Evolutionary conservation across 495 filamentous ascomycete genomes (phyloP).

Genomic region (Melanomma pulvis-pyrius): DNA sequence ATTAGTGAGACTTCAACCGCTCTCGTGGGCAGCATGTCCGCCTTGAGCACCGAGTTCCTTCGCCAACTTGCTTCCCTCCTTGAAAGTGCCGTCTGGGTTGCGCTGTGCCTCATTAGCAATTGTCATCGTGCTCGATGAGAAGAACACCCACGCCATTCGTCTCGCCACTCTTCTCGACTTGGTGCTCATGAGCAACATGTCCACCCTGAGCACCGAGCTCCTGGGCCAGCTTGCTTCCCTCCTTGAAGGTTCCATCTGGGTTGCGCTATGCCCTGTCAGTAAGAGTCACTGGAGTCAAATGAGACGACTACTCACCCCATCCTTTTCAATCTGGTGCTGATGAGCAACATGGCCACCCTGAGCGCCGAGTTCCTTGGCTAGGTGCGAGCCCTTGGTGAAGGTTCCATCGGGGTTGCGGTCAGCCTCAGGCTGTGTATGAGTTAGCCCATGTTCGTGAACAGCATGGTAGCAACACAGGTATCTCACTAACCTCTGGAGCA

Average conservation of each 20-base stretch:
- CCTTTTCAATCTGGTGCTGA: constrained; percentile 21
- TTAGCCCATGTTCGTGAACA: background rate
- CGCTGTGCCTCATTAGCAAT: constrained; percentile 9
- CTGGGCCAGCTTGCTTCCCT: constrained; percentile 27
- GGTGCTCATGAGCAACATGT: constrained; percentile 11
- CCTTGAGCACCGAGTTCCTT: constrained; percentile 33
- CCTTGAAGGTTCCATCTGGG: constrained; percentile 36
- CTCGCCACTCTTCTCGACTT: background rate
- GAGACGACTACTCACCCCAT: constrained; percentile 3
- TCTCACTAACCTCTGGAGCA: too few relatives aligned
- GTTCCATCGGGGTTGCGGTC: constrained; percentile 39
- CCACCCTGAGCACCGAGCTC: constrained; percentile 31
- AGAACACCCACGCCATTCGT: background rate
- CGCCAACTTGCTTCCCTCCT: constrained; percentile 28
- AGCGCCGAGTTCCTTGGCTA: constrained; percentile 38
- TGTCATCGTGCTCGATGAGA: background rate
- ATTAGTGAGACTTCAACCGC: background rate
- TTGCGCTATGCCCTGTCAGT: constrained; percentile 20
- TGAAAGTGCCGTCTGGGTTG: constrained; percentile 37
- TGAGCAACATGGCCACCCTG: constrained; percentile 33
- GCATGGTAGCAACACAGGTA: too few relatives aligned
- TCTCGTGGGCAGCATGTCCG: constrained; percentile 18
- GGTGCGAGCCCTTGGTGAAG: constrained; percentile 37
- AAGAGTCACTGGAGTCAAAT: background rate
- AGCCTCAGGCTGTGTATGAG: background rate